Base-by-base conservation (phyloP, 2,329 filamentous ascomycete genomes). In the Chalaropsis thielavioides region DNA sequence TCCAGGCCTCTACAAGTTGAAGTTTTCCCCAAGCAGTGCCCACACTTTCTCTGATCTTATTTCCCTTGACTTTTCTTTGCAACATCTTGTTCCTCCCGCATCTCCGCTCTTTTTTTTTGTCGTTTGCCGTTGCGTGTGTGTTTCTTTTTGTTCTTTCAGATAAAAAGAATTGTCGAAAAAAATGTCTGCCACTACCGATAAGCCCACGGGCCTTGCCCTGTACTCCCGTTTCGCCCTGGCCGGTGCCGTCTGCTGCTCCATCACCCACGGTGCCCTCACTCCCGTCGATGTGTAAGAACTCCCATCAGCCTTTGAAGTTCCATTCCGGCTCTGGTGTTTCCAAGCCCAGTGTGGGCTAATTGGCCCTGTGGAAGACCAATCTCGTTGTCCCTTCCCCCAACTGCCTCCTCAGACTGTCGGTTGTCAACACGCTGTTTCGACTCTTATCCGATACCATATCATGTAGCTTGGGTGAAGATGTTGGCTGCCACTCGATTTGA, bases 141-240 rank as follows among this genome's bases (percentile, higher is more conserved):
- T 63, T 69, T 66, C 60, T 69, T 66, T 66, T 64, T 41, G 69
- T 49, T 60, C 62, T 61, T 54, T 58, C 54, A 64, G 7, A 19
- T 38, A 58, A 58, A 58, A 64, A 65, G 60, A 63, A 66, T 64
- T 66, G 64, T 72, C 73, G 74, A 74, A 77, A 80, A 80, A 80
- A 67, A 67, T 80, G 78, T 74, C 78, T 69, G 71, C 73, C 69
- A 69, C 71, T 68, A 66, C 76, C 66, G 68, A 73, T 69, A 75
- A 78, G 75, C 75, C 77, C 68, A 74, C 74, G 69, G 80, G 79
- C 70, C 3, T 91, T 71, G 80, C 76, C 68, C 89, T 99, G 72
- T 97, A 97, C 87, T 89, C 90, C 73, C 86, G 90, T 79, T 96
- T 96, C 81, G 92, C 94, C 79, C 88, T 99, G 73, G 92, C 94